Base-by-base conservation (phyloP, 192 early-diverging fungal species). In the Coemansia interrupta region DNA sequence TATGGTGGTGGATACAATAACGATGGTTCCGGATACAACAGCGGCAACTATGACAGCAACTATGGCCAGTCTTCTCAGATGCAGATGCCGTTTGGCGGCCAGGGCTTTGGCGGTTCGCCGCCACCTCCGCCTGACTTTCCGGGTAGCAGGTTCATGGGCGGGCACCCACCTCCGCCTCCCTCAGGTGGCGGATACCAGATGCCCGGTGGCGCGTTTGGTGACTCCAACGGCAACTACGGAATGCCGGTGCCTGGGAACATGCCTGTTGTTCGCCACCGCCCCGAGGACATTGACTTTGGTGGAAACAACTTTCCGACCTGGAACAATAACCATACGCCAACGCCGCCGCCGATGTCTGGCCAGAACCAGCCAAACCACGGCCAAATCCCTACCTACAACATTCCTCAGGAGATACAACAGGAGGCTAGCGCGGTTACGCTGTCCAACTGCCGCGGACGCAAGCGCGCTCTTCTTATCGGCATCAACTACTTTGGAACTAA, bases 391-490 rank as follows among this genome's bases (percentile, higher is more conserved):
- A 52, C 38, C 24, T 79, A 79, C 66, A 68, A 65, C 56, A 73
- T 79, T 20, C 70, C 76, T 0, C 66, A 70, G 30, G 64, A 69
- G 42, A 51, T 82, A 15, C 76, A 82, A 61, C 75, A 82, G 52
- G 65, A 78, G 20, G 74, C 70, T 26, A 65, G 66, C 57, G 47
- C 67, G 49, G 69, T 82, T 41, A 56, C 57, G 12, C 66, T 74
- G 22, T 82, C 80, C 23, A 73, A 82, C 65, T 78, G 70, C 51
- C 63, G 52, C 36, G 89, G 89, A 17, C 81, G 86, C 44, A 89
- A 90, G 72, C 83, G 85, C 17, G 94, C 92, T 9, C 73, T 97
- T 19, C 81, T 97, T 39, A 87, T 97, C 58, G 95, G 95, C 19
- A 92, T 96, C 74, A 97, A 97, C 68, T 97, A 97, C 74, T 75